Conservation (phyloP, 176 grass and related monocot genomes). For the Aegilops longissima region DNA sequence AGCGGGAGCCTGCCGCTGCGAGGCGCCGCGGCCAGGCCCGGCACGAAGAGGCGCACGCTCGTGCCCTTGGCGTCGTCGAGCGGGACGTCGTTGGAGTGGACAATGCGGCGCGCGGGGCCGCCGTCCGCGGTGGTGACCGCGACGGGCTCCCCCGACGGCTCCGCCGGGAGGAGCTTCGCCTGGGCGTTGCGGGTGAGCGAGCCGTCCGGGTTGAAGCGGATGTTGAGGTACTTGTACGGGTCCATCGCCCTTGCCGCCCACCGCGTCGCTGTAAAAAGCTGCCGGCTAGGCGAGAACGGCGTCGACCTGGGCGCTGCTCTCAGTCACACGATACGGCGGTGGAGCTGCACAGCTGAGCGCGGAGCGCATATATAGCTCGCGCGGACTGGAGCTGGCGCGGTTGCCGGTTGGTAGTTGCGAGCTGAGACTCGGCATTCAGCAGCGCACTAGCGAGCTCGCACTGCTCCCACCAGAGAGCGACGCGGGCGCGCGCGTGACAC, state of each 20-base stretch:
- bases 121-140: background rate
- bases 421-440: background rate
- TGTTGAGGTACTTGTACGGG: slow-evolving; percentile 77
- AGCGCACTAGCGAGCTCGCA: background rate
- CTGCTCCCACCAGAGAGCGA: background rate
- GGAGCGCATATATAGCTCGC: slow-evolving; percentile 32
- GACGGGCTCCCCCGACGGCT: slow-evolving; percentile 33
- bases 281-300: background rate
- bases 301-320: background rate
- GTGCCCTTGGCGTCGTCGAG: slow-evolving; percentile 56
- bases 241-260: slow-evolving; percentile 35
- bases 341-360: background rate
- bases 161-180: slow-evolving; percentile 26
- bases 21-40: background rate
- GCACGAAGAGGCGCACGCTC: slow-evolving; percentile 75
- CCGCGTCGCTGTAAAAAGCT: too few relatives aligned
- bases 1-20: slow-evolving; percentile 38
- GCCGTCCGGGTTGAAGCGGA: slow-evolving; percentile 67
- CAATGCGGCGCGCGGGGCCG: slow-evolving; percentile 29
- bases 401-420: background rate
- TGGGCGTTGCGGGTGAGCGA: slow-evolving; percentile 44
- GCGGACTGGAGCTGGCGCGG: background rate
- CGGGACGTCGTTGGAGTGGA: slow-evolving; percentile 69
- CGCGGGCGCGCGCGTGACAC: background rate
- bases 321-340: background rate